Percentiles rank a stretch among this genome's conserved stretches.
These are phyloP conservation scores for Phycomyces blakesleeanus DNA, from an alignment of 192 early-diverging fungal genomes.

Conservation along the genomic window DNA sequence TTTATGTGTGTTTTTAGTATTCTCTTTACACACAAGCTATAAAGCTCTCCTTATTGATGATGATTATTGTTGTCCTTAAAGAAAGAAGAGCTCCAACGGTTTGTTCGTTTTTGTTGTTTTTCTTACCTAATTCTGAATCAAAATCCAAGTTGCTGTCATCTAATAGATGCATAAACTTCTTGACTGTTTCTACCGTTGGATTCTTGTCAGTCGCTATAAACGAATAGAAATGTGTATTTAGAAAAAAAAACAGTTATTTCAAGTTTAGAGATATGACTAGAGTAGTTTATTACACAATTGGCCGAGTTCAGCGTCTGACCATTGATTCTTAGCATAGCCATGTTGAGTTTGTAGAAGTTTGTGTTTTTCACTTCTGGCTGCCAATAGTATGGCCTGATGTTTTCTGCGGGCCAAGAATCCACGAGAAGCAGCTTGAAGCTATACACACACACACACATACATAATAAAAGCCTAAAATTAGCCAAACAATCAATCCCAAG, in stretches of 20 bases:
- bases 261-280: too few species aligned
- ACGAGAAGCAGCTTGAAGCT: slow-evolving; percentile 65
- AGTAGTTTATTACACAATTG: neutral
- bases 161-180: slow-evolving; percentile 83
- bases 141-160: slow-evolving; percentile 90
- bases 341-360: slow-evolving; percentile 21
- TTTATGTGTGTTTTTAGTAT: too few species aligned
- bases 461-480: neutral
- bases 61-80: too few species aligned
- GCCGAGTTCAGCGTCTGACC: neutral
- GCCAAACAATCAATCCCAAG: too few species aligned
- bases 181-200: slow-evolving; percentile 76
- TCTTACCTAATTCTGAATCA: slow-evolving; percentile 82
- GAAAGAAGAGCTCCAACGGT: too few species aligned
- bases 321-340: neutral
- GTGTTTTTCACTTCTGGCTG: slow-evolving; percentile 60
- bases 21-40: too few species aligned
- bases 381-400: slow-evolving; percentile 51
- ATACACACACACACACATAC: neutral
- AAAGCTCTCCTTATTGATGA: too few species aligned
- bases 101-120: slow-evolving; percentile 15
- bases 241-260: too few species aligned
- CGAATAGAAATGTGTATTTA: too few species aligned
- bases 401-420: slow-evolving; percentile 61
- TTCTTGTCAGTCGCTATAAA: slow-evolving; percentile 51